Evolutionary conservation across 1,284 basidiomycete genomes (phyloP), one percentile per base, ranked within the genome.

Genomic region (Tilletia walkeri): DNA sequence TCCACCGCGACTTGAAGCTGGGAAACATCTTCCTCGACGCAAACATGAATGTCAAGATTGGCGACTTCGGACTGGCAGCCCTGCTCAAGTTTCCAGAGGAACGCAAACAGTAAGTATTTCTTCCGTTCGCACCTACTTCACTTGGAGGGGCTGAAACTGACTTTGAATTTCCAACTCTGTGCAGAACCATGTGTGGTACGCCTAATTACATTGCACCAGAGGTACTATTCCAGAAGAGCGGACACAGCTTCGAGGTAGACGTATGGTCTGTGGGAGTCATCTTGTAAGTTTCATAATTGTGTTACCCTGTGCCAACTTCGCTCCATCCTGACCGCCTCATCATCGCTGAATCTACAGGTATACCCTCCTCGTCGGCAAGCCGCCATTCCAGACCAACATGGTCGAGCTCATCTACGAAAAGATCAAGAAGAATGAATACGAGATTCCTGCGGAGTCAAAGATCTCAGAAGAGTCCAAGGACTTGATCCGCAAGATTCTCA

Each of bases 141-240:
- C 18, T 3, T 69, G 30, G 4, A 4, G 39, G 4, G 2, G 6
- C 30, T 20, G 36, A 39, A 45, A 4, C n/a, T 68, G 66, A 10
- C 63, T 30, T 41, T 49, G 53, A 54, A 56, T 50, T 24, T 41
- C 36, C 16, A 4, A 2, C 65, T 18, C 10, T 36, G 47, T 34
- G 34, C 72, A 88, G 87, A 80, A 99, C 95, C 0, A 95, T 98
- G 66, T 98, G 95, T 79, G 96, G 95, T 5, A 99, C 95, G 1
- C 96, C 95, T 1, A 98, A 99, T 84, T 98, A 99, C 84, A 98
- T 99, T 76, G 96, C 96, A 0, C 96, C 95, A 0, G 95, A 99
- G 84, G 94, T 99, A 45, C 86, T 99, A 72, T 98, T 97, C 84
- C 93, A 92, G 56, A 92, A 90, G 36, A 95, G 94, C 77, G 94